Base-by-base conservation (phyloP, 345 rosid genomes). In the Xanthoceras sorbifolium region DNA sequence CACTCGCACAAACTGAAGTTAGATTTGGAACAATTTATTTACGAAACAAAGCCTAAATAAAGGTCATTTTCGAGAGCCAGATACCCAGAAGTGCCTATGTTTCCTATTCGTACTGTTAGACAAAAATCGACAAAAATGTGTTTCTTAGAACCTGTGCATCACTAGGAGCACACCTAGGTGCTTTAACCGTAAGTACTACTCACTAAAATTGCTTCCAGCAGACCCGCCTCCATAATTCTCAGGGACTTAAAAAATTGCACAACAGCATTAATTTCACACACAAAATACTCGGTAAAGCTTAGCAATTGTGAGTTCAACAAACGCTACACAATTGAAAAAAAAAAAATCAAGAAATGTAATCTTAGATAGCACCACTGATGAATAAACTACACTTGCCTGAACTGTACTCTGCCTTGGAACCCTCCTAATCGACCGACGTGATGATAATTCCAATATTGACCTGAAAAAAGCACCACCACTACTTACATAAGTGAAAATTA, bases 381-480 rank as follows among this genome's bases (percentile, higher is more conserved):
- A 57, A 23, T 23, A 57, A n/a, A 17, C 26, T 20, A 77, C 9
- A 84, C 89, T 66, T 79, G 85, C 92, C 94, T 84, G 80, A 78
- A 84, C 69, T 50, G 73, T 76, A 82, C 80, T 72, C 76, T 78
- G 85, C 80, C 89, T 79, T 9, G 87, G 87, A 63, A 86, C 65
- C 78, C 90, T 88, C 79, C 79, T 74, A 34, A 73, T 32, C 29
- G 90, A 83, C 81, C 75, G 90, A 74, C 87, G 89, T 26, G 82
- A 81, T 3, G 99, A 83, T 40, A 89, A 76, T 83, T 90, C 90
- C 81, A 89, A 82, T 82, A 93, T 73, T 55, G 91, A 89, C 92
- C 96, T 92, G 84, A 67, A 77, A 70, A 68, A 74, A 67, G 12
- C 80, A 28, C 9, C 42, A 75, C 69, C 29, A 55, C 25, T 6